Evolutionary conservation across 148 eudicot genomes (phyloP), one percentile per base, ranked within the genome.

Genomic region (Vaccinium myrtillus): DNA sequence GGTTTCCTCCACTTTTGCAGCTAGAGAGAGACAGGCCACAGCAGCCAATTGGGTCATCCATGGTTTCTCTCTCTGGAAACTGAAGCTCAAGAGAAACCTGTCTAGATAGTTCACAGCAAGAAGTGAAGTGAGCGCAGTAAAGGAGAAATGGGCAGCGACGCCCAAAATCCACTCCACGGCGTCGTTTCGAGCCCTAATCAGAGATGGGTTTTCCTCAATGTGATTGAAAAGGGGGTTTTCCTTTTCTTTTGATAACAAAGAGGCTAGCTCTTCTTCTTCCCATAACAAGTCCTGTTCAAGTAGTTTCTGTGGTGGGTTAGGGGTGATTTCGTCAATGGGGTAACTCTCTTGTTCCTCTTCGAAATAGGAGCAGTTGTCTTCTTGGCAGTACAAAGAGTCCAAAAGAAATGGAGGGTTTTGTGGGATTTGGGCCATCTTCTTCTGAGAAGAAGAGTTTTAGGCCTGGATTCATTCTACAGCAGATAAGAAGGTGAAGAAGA

Each of bases 1-100:
- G 77, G 89, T 91, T 84, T 93, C 95, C 82, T 93, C 95, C 78
- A 93, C 90, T 83, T 93, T 93, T 19, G 95, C 93, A 87, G 95
- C 95, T 54, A 93, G 81, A 70, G 95, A 93, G 30, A 91, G 85
- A 80, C 92, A 93, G 79, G 93, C 86, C 32, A 93, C 95, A 73
- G 92, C 86, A 86, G 88, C 87, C 55, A 91, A 87, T 58, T 93
- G 93, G 54, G 87, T 82, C 89, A 89, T 88, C 95, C 95, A 93
- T 80, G 90, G 91, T 83, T 91, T 88, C 55, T 88, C 91, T 2
- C 23, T 73, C 25, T 88, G 87, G 55, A 88, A 87, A 30, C 87
- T 70, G 75, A 90, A 91, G 79, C 74, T 84, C 19, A 78, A 84
- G 50, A 91, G 78, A 63, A 91, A 93, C 75, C 95, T 88, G 81